A percentile compares a stretch with the other conserved stretches of the same genome.
phyloP scores from a whole-genome alignment of 768 basidiomycete genomes.

The Tremella mesenterica region DNA sequence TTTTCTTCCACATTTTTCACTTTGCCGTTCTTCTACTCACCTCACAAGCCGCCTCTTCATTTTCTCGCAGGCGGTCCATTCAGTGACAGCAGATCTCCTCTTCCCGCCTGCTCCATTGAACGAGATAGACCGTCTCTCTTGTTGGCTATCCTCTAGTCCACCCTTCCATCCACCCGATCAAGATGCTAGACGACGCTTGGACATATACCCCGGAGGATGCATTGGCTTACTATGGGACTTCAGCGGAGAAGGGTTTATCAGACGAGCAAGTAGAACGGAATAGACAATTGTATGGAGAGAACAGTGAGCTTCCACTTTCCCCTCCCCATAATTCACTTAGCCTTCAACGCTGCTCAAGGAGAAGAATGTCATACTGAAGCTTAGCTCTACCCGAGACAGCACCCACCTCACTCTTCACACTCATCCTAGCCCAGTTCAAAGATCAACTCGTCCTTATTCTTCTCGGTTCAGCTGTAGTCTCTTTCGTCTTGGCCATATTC shows the following conservation, averaged over 20 bases:
- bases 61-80: no score
- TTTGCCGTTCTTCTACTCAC: background rate
- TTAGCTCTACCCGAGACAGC: conserved; percentile 87
- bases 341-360: background rate
- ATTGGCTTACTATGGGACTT: conserved; percentile 64
- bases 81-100: no score
- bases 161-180: no score
- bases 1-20: background rate
- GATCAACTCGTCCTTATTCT: conserved; percentile 97
- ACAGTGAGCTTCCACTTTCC: conserved; percentile 43
- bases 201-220: conserved; percentile 60
- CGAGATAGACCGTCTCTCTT: no score
- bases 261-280: conserved; percentile 62
- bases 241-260: conserved; percentile 57
- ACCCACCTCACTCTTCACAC: conserved; percentile 80
- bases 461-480: conserved; percentile 83
- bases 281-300: conserved; percentile 72
- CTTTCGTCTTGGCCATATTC: conserved; percentile 80
- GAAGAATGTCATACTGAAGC: background rate
- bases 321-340: background rate
- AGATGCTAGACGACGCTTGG: conserved; percentile 56
- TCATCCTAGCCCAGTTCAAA: conserved; percentile 98
- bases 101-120: no score
- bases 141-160: no score
- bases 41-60: no score